Evolutionary conservation across 2,329 filamentous ascomycete species (phyloP).

Genomic region (Chrysosphaeria jannelii): DNA sequence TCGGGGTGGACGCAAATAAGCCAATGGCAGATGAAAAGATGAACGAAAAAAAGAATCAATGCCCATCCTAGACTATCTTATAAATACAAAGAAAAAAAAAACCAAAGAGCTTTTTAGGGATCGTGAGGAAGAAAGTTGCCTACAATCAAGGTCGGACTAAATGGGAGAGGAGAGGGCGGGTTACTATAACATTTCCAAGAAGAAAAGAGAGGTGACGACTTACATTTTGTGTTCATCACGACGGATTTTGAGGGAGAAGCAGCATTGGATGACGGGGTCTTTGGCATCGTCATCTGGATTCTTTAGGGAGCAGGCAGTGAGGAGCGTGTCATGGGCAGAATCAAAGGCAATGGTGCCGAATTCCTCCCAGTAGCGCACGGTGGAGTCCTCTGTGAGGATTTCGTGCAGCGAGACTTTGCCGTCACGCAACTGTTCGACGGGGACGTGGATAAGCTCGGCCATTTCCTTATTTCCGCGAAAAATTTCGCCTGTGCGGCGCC

Average conservation of each 20-base stretch:
- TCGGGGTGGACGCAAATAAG: no score
- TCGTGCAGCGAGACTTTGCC: conserved; percentile 88
- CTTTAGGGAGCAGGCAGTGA: conserved; percentile 80
- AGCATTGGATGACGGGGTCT: conserved; percentile 39
- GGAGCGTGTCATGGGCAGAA: conserved; percentile 67
- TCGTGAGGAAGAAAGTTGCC: conserved; percentile 89
- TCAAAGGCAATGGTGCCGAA: conserved; percentile 97
- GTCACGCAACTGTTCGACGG: conserved; percentile 70
- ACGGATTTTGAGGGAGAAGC: conserved; percentile 90
- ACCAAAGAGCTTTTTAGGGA: no score
- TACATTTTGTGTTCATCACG: conserved; percentile 91
- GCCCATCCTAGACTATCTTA: no score
- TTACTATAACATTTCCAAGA: conserved; percentile 8
- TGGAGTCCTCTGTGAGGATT: conserved; percentile 77
- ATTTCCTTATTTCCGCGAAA: conserved; percentile 96
- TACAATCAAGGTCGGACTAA: conserved; percentile 71
- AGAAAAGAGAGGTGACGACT: conserved; percentile 10
- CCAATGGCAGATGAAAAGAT: no score
- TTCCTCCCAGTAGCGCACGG: conserved; percentile 97
- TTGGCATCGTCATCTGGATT: conserved; percentile 40
- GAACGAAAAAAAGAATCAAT: no score
- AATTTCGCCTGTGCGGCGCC: conserved; percentile 88
- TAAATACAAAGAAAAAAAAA: no score
- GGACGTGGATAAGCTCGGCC: conserved; percentile 83
- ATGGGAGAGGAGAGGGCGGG: conserved; percentile 1